phyloP scores from a whole-genome alignment of 2,329 filamentous ascomycete genomes.

The Emydomyces testavorans region DNA sequence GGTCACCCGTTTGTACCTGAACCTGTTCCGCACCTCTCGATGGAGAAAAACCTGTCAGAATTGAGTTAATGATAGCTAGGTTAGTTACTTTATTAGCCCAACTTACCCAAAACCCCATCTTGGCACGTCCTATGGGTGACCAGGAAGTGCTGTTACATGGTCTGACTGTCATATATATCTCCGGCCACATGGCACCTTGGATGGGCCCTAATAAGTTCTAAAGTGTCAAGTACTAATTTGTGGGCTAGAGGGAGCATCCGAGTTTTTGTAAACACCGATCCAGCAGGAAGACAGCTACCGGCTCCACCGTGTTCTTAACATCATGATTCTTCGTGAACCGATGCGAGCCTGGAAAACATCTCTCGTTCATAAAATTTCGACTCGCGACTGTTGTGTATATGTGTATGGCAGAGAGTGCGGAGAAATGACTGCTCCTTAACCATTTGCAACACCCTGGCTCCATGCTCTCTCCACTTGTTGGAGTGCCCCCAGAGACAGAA shows the following conservation, averaged over 20 bases:
- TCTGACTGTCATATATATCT: neutral
- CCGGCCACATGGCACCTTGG: neutral
- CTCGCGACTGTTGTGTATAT: neutral
- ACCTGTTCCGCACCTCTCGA: too few relatives aligned
- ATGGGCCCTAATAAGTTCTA: neutral
- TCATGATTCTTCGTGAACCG: neutral
- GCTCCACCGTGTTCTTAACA: neutral
- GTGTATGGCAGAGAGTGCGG: neutral
- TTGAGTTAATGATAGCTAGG: too few relatives aligned
- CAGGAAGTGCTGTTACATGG: neutral
- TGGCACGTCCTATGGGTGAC: neutral
- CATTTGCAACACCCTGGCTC: neutral
- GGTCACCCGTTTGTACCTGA: too few relatives aligned
- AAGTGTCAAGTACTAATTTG: neutral
- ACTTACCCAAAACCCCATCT: neutral
- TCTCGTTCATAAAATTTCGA: too few relatives aligned
- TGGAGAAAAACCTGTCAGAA: too few relatives aligned
- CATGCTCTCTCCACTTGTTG: conserved; percentile 1
- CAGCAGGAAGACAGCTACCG: too few relatives aligned
- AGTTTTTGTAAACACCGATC: too few relatives aligned
- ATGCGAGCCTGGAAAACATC: neutral
- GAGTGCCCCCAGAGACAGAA: too few relatives aligned
- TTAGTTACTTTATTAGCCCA: too few relatives aligned
- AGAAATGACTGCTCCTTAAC: neutral
- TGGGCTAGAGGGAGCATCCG: too few relatives aligned